Conservation (phyloP, 1,139 yeast species). For the Kurtzmaniella quercitrusa region DNA sequence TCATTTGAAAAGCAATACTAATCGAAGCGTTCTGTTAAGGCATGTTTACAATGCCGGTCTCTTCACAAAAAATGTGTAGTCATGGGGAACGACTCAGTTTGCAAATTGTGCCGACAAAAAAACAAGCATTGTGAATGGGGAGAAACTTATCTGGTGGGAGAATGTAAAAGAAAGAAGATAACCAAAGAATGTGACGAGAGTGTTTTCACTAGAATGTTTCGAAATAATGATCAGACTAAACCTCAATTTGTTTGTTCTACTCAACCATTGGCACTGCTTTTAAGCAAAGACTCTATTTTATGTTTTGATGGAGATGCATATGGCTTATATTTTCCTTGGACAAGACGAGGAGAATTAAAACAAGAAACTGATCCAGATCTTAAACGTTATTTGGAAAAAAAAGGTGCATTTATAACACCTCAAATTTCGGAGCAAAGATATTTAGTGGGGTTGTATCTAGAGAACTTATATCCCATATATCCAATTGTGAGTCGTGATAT, state of each 20-base stretch:
- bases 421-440: constrained; percentile 15
- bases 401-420: constrained; percentile 21
- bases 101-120: constrained; percentile 12
- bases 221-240: constrained; percentile 11
- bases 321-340: constrained; percentile 27
- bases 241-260: constrained; percentile 26
- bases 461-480: constrained; percentile 20
- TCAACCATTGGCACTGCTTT: constrained; percentile 25
- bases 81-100: constrained; percentile 8
- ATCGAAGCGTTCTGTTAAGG: constrained; percentile 12
- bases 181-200: constrained; percentile 6
- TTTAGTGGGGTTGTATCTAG: constrained; percentile 17
- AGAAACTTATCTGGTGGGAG: background rate
- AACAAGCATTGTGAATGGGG: constrained; percentile 9
- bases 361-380: constrained; percentile 16
- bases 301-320: constrained; percentile 25
- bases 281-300: constrained; percentile 24
- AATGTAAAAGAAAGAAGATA: background rate
- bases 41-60: constrained; percentile 16
- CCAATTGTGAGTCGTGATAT: constrained; percentile 21
- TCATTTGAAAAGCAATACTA: constrained; percentile 2
- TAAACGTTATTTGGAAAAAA: constrained; percentile 14
- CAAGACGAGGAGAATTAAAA: constrained; percentile 14
- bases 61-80: constrained; percentile 15
- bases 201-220: constrained; percentile 16